These are phyloP conservation scores for Ceratopteris richardii DNA, from an alignment of 75 land plant species.

Conservation along the genomic window DNA sequence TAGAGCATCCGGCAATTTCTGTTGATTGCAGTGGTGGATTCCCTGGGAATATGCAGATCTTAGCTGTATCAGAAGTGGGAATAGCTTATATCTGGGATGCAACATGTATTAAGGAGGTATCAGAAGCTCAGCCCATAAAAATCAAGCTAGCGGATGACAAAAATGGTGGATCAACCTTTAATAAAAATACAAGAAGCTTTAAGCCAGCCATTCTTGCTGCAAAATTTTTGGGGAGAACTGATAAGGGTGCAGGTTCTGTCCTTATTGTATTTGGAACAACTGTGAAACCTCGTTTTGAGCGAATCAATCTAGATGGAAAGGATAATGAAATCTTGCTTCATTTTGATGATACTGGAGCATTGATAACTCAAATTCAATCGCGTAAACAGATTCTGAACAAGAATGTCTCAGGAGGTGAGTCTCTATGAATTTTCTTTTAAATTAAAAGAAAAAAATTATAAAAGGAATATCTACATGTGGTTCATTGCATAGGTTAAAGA, in stretches of 20 bases:
- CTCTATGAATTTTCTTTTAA: no score
- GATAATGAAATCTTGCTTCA: constrained; percentile 36
- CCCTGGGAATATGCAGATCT: constrained; percentile 29
- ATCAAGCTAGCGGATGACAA: constrained; percentile 25
- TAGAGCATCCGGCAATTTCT: constrained; percentile 84
- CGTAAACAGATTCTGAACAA: constrained; percentile 13
- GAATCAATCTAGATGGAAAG: constrained; percentile 24
- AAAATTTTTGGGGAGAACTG: constrained; percentile 29
- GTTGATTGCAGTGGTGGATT: constrained; percentile 42
- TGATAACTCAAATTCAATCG: constrained; percentile 24
- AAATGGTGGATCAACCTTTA: constrained; percentile 9
- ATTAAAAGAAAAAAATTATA: no score
- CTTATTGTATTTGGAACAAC: constrained; percentile 60
- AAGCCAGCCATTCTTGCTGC: constrained; percentile 51
- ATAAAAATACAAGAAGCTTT: constrained; percentile 10
- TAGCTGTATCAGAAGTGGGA: constrained; percentile 84
- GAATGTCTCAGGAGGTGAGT: not conserved
- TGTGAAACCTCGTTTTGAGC: constrained; percentile 72
- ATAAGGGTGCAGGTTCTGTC: constrained; percentile 26
- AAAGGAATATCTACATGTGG: no score
- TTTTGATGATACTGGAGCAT: constrained; percentile 34
- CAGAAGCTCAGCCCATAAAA: constrained; percentile 44
- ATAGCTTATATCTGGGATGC: constrained; percentile 76
- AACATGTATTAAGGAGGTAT: constrained; percentile 43
- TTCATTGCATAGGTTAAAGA: no score